Evolutionary conservation across 2,329 filamentous ascomycete species (phyloP), one percentile per base, ranked within the genome.

Genomic region (Fusarium fujikuroi): DNA sequence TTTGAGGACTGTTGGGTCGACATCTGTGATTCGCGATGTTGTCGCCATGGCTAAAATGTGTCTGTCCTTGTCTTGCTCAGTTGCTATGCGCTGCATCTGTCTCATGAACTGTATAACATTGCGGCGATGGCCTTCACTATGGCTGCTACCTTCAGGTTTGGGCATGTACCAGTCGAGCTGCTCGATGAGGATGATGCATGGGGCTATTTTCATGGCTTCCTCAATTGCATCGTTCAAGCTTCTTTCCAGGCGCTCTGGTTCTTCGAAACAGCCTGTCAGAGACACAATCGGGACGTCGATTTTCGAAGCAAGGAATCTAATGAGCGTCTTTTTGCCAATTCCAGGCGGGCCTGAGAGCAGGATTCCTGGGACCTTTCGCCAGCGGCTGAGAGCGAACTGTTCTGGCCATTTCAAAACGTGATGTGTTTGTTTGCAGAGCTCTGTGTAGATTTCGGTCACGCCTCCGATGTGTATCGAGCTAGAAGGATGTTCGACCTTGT

Each of bases 21-120:
- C 86, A 75, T 92, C 94, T 77, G 97, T 94, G 0, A 95, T 93
- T 40, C 92, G 88, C 80, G 97, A 97, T 0, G 95, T 98, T 6
- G 96, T 96, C 2, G 95, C 96, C 57, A 98, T 88, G 19, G 97
- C 93, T 37, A 98, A 92, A 14, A 98, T 93, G 3, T 93, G 92
- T 78, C 93, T 93, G 6, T 85, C 82, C 19, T 90, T 90, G 7
- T 92, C 91, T 70, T 91, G 91, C 62, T 93, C 90, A 71, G 92
- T 85, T 42, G 90, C 88, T 44, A 98, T 86, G 63, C 93, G 91
- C 77, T 95, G 93, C 92, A 98, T 97, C 64, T 95, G 97, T 25
- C 92, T 92, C 63, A 94, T 85, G 73, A 98, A 90, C 78, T 97
- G 93, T 2, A 91, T 90, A 18, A 97, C 92, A 70, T 97, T 96